Base-by-base conservation (phyloP, 495 filamentous ascomycete genomes). In the Cercophora scortea region DNA sequence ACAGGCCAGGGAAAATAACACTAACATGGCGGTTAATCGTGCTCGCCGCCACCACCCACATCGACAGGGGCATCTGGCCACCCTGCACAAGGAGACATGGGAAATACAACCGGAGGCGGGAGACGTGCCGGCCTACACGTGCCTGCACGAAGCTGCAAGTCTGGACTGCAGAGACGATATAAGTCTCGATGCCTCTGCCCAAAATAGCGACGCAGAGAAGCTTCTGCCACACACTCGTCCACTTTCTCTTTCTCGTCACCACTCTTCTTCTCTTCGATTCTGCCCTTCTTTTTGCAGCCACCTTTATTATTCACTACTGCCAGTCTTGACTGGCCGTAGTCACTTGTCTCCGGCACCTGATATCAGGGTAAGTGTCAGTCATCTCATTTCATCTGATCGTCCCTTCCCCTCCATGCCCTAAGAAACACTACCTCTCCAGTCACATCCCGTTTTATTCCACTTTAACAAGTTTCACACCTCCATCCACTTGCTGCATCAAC, bases 21-120 rank as follows among this genome's bases (percentile, higher is more conserved):
- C 25, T 51, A 48, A 36, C 42, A 51, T 49, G 63, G 61, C 63
- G 61, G 59, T 55, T 61, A 58, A 47, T 13, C 25, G 25, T 25
- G 25, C 25, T 25, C 25, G 25, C 56, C 42, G 60, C 61, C 61
- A 64, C 61, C 51, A 58, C 47, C 43, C 42, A 25, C 51, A 42
- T 33, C 49, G 41, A 45, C 58, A 51, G 42, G 34, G n/a, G 32
- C 41, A 34, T 17, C 41, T 46, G 34, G 56, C 18, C 33, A 43
- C 60, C 47, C 36, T 54, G 59, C 47, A 16, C 49, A 47, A 45
- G 52, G 58, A 61, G 51, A 61, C 54, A 53, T 36, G 54, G 42
- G 39, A 51, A 36, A 39, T 51, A 52, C 49, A 50, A 45, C 34
- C 58, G 44, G 53, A 45, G 47, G 15, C 50, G 53, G 55, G 36